Evolutionary conservation across 2,329 filamentous ascomycete genomes (phyloP).

Genomic region (Colletotrichum cordylinicola): DNA sequence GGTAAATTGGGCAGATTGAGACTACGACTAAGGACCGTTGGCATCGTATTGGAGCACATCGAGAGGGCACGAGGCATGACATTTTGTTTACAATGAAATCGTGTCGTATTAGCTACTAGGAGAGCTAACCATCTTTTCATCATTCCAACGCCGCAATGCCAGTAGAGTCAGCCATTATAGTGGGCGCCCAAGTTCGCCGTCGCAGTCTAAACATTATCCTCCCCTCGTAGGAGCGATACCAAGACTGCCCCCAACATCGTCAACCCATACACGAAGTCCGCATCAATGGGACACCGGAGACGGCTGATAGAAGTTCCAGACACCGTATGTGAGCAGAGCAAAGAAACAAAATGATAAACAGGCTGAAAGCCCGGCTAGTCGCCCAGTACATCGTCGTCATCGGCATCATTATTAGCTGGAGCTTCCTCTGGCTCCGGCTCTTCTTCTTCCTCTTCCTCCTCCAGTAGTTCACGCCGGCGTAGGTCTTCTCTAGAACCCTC

Average conservation of each 20-base stretch:
- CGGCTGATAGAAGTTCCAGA: not conserved
- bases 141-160: constrained; percentile 9
- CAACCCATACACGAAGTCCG: not conserved
- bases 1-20: not conserved
- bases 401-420: constrained; percentile 14
- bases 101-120: constrained; percentile 4
- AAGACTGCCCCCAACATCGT: not conserved
- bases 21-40: not conserved
- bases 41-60: not conserved
- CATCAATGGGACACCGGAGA: not conserved
- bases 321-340: constrained; percentile 1
- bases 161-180: not conserved
- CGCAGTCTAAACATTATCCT: not conserved
- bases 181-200: not conserved
- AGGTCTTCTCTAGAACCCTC: constrained; percentile 67
- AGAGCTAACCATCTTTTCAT: constrained; percentile 11
- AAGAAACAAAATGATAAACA: not conserved
- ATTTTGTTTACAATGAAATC: not conserved
- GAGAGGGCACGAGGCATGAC: not conserved
- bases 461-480: constrained; percentile 58
- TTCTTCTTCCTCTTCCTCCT: constrained; percentile 55
- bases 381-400: constrained; percentile 43
- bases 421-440: constrained; percentile 37
- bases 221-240: not conserved
- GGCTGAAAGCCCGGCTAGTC: constrained; percentile 33